Evolutionary conservation across 176 grass and related monocot genomes (phyloP).

Genomic region (Cenchrus purpureus): DNA sequence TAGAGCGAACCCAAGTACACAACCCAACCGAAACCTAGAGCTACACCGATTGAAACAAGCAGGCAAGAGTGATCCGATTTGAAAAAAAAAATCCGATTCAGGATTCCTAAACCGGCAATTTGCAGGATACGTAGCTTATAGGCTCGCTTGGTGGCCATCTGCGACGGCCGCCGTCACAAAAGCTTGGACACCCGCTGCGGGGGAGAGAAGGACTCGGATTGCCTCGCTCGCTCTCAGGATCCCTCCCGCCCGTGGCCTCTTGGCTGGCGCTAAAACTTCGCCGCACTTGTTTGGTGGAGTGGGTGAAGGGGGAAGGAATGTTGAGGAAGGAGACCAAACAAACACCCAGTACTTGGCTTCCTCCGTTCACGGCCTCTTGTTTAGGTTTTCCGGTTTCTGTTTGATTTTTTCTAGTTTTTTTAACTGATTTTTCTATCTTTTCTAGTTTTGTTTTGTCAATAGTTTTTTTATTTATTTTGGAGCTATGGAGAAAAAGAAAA

Average conservation of each 20-base stretch:
- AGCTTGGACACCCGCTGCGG: neutral
- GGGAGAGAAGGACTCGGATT: neutral
- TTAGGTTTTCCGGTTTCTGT: neutral
- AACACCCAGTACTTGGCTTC: neutral
- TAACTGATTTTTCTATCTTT: too few relatives aligned
- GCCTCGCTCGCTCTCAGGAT: neutral
- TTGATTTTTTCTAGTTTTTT: neutral
- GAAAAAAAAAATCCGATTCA: constrained; percentile 27
- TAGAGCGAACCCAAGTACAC: neutral
- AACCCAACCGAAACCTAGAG: constrained; percentile 27
- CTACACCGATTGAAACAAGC: constrained; percentile 27
- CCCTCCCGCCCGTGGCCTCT: neutral
- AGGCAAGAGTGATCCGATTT: constrained; percentile 31
- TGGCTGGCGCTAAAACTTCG: constrained; percentile 19
- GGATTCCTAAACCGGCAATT: constrained; percentile 33
- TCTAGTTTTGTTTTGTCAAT: too few relatives aligned
- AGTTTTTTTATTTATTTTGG: too few relatives aligned
- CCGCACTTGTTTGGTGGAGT: neutral
- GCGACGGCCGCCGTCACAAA: constrained; percentile 27
- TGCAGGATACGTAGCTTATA: constrained; percentile 91
- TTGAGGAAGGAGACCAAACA: neutral
- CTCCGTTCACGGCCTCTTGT: neutral
- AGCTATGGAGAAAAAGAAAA: too few relatives aligned
- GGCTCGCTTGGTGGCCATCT: constrained; percentile 75
- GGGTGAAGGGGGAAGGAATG: neutral